phyloP scores from a whole-genome alignment of 768 basidiomycete species.

The Lentinula lateritia region DNA sequence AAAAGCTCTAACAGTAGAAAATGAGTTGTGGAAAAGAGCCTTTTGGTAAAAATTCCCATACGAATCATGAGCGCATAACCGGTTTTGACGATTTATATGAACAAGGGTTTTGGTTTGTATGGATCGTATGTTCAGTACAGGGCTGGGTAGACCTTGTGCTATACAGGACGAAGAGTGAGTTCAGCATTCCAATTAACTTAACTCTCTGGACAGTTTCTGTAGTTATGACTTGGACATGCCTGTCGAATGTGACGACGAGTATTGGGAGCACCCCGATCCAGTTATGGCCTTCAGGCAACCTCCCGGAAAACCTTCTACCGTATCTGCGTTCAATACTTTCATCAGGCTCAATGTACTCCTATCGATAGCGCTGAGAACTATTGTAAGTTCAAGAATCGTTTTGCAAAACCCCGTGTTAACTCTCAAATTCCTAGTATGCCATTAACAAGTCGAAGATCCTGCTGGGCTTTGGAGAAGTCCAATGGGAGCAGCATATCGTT shows the following conservation, averaged over 20 bases:
- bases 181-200: not conserved
- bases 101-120: conserved; percentile 10
- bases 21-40: conserved; percentile 12
- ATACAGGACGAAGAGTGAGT: conserved; percentile 55
- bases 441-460: conserved; percentile 59
- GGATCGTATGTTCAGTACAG: conserved; percentile 21
- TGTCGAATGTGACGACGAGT: conserved; percentile 44
- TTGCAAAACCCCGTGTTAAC: conserved; percentile 10
- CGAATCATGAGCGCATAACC: not conserved
- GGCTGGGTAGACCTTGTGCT: conserved; percentile 50
- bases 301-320: conserved; percentile 29
- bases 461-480: conserved; percentile 38
- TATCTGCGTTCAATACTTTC: conserved; percentile 33
- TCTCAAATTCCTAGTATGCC: conserved; percentile 48
- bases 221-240: conserved; percentile 48
- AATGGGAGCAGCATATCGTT: conserved; percentile 48
- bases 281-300: conserved; percentile 44
- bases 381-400: conserved; percentile 20
- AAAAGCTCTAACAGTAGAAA: conserved; percentile 9
- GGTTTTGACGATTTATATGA: not conserved
- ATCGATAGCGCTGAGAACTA: conserved; percentile 38
- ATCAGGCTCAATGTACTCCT: conserved; percentile 41
- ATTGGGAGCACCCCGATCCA: conserved; percentile 36
- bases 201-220: not conserved
- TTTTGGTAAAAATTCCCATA: conserved; percentile 7